These are phyloP conservation scores for Blepharisma japonicum DNA, from an alignment of 73 alveolate genomes.

Conservation along the genomic window DNA sequence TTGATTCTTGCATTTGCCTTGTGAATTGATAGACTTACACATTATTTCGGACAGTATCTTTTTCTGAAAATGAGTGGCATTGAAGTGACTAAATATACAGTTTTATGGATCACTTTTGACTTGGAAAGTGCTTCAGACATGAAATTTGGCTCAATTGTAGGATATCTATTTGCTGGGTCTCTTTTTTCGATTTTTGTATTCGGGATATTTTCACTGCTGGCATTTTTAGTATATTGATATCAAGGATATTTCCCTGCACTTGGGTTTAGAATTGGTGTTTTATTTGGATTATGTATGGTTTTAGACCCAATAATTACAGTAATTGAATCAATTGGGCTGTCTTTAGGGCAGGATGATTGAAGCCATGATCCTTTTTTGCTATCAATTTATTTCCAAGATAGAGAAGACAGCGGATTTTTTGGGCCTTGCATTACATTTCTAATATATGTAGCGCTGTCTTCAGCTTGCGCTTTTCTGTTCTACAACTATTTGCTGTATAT, in stretches of 20 bases:
- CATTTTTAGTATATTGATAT: slow-evolving; percentile 45
- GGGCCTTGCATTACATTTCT: slow-evolving; percentile 48
- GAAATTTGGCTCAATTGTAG: slow-evolving; percentile 52
- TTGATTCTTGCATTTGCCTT: slow-evolving; percentile 38
- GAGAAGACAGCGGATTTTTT: slow-evolving; percentile 45
- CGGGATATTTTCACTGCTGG: slow-evolving; percentile 26
- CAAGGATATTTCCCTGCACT: slow-evolving; percentile 46
- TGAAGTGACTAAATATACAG: slow-evolving; percentile 40
- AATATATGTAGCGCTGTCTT: slow-evolving; percentile 40
- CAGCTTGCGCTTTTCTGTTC: slow-evolving; percentile 42
- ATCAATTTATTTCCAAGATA: slow-evolving; percentile 38
- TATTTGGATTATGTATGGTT: slow-evolving; percentile 57
- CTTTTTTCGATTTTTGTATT: slow-evolving; percentile 34
- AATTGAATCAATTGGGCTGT: slow-evolving; percentile 38
- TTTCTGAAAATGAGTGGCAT: slow-evolving; percentile 42
- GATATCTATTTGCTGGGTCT: slow-evolving; percentile 44
- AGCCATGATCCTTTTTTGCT: slow-evolving; percentile 53
- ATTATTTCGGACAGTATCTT: slow-evolving; percentile 54
- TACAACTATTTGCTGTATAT: slow-evolving; percentile 55
- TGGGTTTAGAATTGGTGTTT: slow-evolving; percentile 44
- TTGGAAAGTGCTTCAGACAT: slow-evolving; percentile 46
- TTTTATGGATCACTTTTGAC: slow-evolving; percentile 36
- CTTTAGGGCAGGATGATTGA: slow-evolving; percentile 44
- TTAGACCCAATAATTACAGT: slow-evolving; percentile 44
- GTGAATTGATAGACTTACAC: slow-evolving; percentile 54